A percentile compares a stretch with the other conserved stretches of the same genome.
Conservation (phyloP, 208 protist genomes). For the Crithidia bombi region DNA sequence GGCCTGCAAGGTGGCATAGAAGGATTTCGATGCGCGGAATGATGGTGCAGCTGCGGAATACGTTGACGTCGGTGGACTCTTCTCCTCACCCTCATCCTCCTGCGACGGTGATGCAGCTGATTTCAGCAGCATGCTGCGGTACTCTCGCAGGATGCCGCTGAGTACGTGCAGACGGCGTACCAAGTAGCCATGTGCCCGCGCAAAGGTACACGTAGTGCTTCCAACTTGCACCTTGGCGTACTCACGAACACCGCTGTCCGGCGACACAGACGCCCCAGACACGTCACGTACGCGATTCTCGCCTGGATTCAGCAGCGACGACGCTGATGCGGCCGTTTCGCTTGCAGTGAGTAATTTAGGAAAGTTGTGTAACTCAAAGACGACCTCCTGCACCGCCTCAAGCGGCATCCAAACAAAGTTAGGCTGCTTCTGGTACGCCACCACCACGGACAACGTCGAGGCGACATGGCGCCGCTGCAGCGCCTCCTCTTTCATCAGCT, state of each 20-base stretch:
- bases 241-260: constrained; percentile 21
- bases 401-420: constrained; percentile 87
- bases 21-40: neutral
- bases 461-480: constrained; percentile 52
- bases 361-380: constrained; percentile 53
- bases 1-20: neutral
- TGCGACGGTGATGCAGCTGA: neutral
- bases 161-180: constrained; percentile 73
- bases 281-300: constrained; percentile 11
- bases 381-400: constrained; percentile 70
- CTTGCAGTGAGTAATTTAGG: constrained; percentile 33
- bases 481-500: constrained; percentile 29
- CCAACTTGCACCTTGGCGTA: constrained; percentile 19
- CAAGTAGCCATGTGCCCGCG: constrained; percentile 59
- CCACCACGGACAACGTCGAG: constrained; percentile 65
- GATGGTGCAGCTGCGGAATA: no score
- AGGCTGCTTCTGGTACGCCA: constrained; percentile 64
- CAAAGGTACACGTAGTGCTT: constrained; percentile 20
- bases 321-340: neutral
- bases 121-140: constrained; percentile 31
- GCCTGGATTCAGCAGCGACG: neutral
- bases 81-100: neutral
- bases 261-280: constrained; percentile 42
- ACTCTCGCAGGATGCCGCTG: constrained; percentile 68
- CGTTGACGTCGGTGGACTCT: no score